Percentiles rank a stretch among this genome's conserved stretches.
Evolutionary conservation across 306 rosid genomes (phyloP).

Genomic region (Betula pendula): DNA sequence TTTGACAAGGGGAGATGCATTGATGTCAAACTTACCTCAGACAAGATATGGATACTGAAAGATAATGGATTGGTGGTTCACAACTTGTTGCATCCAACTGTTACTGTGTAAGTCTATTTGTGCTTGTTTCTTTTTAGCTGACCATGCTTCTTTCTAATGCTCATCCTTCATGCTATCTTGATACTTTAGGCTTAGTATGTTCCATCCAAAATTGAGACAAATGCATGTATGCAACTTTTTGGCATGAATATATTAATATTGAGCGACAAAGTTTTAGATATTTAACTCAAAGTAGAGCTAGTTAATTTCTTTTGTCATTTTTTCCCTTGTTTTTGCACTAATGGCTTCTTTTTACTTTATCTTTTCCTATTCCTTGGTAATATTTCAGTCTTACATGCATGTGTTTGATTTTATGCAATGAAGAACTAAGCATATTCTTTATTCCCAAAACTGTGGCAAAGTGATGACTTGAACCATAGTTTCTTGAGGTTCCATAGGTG

Average conservation of each 20-base stretch:
- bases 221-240: neutral
- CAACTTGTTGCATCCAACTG: conserved; percentile 40
- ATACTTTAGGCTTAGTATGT: neutral
- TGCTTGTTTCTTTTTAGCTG: conserved; percentile 20
- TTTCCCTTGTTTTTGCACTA: neutral
- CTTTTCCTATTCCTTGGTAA: neutral
- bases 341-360: neutral
- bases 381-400: conserved; percentile 4
- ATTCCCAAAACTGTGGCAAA: neutral
- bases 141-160: neutral
- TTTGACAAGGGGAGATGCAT: conserved; percentile 72
- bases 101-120: conserved; percentile 48
- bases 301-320: neutral
- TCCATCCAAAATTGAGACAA: neutral
- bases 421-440: neutral
- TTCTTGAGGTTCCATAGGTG: neutral
- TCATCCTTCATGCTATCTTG: conserved; percentile 9
- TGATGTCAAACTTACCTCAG: conserved; percentile 68
- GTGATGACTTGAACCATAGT: neutral
- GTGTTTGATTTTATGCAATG: neutral
- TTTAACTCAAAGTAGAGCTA: neutral
- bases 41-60: conserved; percentile 87
- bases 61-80: conserved; percentile 65
- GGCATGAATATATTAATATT: neutral
- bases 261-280: neutral